Percentiles rank a stretch among this genome's conserved stretches.
Conservation (phyloP, 176 grass and related monocot genomes). For the Carex kokanica region DNA sequence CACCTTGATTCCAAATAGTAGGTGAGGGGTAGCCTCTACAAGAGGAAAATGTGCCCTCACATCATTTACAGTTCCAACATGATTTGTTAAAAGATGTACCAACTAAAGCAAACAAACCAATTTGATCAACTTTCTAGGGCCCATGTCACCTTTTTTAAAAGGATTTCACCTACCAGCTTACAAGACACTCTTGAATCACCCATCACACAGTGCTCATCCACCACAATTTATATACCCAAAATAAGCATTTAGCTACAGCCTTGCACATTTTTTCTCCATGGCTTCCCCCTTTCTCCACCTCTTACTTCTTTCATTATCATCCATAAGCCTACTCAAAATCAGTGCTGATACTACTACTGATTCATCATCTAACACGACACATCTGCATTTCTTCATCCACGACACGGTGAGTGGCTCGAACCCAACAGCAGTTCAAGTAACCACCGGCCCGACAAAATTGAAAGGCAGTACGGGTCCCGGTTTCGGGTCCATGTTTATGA, state of each 20-base stretch:
- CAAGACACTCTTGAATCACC: background rate
- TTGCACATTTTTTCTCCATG: background rate
- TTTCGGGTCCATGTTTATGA: conserved; percentile 46
- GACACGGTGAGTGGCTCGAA: conserved; percentile 34
- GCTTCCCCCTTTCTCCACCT: conserved; percentile 4
- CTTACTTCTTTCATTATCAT: conserved; percentile 8
- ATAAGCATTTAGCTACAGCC: background rate
- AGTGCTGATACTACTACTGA: background rate
- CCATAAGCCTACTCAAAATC: background rate
- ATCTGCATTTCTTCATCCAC: conserved; percentile 68
- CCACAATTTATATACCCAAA: background rate
- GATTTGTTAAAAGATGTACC: background rate
- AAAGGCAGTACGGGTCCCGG: background rate
- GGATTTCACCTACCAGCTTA: background rate
- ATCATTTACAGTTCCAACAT: background rate
- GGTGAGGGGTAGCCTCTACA: background rate
- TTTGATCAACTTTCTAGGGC: background rate
- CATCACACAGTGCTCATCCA: background rate
- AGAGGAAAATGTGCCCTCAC: background rate
- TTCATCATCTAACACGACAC: conserved; percentile 30
- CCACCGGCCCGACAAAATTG: conserved; percentile 15
- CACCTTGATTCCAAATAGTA: background rate
- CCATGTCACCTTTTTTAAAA: background rate
- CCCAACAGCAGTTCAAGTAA: conserved; percentile 33
- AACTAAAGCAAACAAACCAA: background rate